These are phyloP conservation scores for Pseudisothecium myosuroides DNA, from an alignment of 225 moss, liverwort and hornwort genomes.

Conservation along the genomic window DNA sequence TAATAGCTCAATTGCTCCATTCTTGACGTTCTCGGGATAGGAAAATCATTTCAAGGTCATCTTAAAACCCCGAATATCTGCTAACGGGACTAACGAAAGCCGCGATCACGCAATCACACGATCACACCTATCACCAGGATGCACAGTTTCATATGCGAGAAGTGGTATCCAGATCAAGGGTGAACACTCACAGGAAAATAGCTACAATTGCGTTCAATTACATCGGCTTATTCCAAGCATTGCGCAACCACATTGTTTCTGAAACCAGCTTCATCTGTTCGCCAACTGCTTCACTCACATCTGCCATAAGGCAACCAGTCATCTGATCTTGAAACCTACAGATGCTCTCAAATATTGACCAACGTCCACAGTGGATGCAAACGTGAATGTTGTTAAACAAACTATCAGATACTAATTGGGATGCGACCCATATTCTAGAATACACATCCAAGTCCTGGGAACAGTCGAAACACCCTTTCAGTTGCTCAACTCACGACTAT, in stretches of 20 bases:
- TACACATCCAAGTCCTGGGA: background rate
- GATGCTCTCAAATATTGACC: too few species aligned
- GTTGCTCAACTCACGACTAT: background rate
- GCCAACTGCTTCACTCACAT: background rate
- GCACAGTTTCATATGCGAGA: background rate
- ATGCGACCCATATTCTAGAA: background rate
- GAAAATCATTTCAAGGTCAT: background rate
- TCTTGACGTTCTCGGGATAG: background rate
- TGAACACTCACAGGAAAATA: background rate
- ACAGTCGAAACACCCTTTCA: background rate
- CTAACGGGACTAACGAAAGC: background rate
- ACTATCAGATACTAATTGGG: background rate
- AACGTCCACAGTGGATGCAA: background rate
- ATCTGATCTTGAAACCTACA: background rate
- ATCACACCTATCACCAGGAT: background rate
- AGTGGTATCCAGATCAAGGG: background rate
- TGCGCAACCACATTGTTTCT: too few species aligned
- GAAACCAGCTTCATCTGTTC: background rate
- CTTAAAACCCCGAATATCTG: background rate
- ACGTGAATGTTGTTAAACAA: background rate
- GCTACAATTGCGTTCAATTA: background rate
- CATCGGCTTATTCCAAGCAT: background rate
- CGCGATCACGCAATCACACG: too few species aligned
- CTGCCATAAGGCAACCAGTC: background rate
- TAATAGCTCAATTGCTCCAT: background rate